A percentile compares a stretch with the other conserved stretches of the same genome.
Evolutionary conservation across 108 stramenopile genomes (phyloP).

Genomic region (Nitzschia sp.): DNA sequence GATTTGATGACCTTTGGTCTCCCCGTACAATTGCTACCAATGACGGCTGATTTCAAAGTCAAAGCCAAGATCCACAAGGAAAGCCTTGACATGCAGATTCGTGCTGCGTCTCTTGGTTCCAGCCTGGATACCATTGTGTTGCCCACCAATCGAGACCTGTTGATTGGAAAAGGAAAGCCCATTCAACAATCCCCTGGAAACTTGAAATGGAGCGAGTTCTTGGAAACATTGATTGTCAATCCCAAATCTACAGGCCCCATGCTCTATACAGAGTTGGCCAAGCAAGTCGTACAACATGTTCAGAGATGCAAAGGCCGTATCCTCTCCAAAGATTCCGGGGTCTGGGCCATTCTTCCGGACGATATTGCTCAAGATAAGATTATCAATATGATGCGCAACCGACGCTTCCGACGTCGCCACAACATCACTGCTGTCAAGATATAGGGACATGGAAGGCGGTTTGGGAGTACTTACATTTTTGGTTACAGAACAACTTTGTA

Average conservation of each 20-base stretch:
- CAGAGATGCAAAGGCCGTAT: slow-evolving; percentile 8
- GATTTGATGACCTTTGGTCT: slow-evolving; percentile 27
- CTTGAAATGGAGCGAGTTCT: background rate
- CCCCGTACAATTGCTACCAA: slow-evolving; percentile 14
- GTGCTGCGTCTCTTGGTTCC: background rate
- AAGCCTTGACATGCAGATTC: background rate
- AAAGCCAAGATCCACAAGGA: slow-evolving; percentile 21
- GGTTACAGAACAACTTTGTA: no score
- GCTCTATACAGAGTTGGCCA: no score
- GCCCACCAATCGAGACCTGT: slow-evolving; percentile 15
- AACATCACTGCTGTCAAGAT: no score
- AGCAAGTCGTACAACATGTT: no score
- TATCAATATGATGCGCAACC: slow-evolving; percentile 28
- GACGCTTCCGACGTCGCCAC: slow-evolving; percentile 4
- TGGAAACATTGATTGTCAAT: no score
- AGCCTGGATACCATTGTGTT: background rate
- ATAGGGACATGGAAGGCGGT: no score
- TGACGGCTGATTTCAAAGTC: slow-evolving; percentile 15
- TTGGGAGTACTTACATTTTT: no score
- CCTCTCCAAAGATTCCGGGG: slow-evolving; percentile 11
- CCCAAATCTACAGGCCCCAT: no score
- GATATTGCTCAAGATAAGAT: slow-evolving; percentile 22
- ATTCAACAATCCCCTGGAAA: slow-evolving; percentile 29
- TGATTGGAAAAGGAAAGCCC: slow-evolving; percentile 29
- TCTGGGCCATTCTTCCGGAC: slow-evolving; percentile 18